Evolutionary conservation across 805 yeast species (phyloP).

Genomic region (Saturnispora quitensis): DNA sequence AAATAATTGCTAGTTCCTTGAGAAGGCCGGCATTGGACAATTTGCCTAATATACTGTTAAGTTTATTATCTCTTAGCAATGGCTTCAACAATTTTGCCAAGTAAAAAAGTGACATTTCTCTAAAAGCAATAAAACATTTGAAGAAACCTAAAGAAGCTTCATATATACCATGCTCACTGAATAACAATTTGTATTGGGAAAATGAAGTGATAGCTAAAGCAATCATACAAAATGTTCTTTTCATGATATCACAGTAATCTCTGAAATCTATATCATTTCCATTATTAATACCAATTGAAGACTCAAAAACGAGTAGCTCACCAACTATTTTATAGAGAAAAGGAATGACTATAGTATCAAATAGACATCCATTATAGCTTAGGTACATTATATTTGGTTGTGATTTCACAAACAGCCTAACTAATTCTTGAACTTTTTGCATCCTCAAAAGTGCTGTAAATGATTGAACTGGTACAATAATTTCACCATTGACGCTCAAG

Average conservation of each 20-base stretch:
- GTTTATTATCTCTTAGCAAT: slow-evolving; percentile 8
- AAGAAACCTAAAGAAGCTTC: slow-evolving; percentile 19
- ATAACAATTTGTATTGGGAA: slow-evolving; percentile 18
- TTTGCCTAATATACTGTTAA: slow-evolving; percentile 12
- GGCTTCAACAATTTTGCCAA: slow-evolving; percentile 17
- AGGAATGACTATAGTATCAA: slow-evolving; percentile 21
- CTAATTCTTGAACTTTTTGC: slow-evolving; percentile 16
- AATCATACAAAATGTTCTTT: slow-evolving; percentile 20
- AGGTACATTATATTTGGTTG: slow-evolving; percentile 15
- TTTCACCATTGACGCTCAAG: slow-evolving; percentile 10
- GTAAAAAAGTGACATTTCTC: slow-evolving; percentile 20
- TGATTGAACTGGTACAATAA: slow-evolving; percentile 10
- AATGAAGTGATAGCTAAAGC: slow-evolving; percentile 22
- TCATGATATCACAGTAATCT: slow-evolving; percentile 16
- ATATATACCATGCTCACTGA: slow-evolving; percentile 21
- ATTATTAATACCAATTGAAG: slow-evolving; percentile 9
- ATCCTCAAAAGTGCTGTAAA: slow-evolving; percentile 16
- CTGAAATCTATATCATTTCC: slow-evolving; percentile 12
- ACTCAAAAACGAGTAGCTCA: slow-evolving; percentile 13
- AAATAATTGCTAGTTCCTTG: slow-evolving; percentile 20
- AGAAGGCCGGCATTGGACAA: slow-evolving; percentile 18
- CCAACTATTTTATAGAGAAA: slow-evolving; percentile 22
- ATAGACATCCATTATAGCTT: slow-evolving; percentile 17
- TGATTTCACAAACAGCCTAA: slow-evolving; percentile 21
- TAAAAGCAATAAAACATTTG: slow-evolving; percentile 19